Base-by-base conservation (phyloP, 257 asterid species). In the Fraxinus cuspidata region DNA sequence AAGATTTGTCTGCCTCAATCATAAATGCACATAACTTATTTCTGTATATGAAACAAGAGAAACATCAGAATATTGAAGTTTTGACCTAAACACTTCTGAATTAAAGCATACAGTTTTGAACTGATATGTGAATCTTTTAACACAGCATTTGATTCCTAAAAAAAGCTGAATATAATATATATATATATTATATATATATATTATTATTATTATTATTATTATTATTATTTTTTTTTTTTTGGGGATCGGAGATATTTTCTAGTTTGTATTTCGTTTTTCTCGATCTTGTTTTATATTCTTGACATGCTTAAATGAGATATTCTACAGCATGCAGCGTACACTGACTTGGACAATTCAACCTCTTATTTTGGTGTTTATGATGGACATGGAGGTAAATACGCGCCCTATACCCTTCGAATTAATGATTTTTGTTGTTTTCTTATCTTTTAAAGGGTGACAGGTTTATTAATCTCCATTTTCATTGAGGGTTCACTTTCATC, bases 321-420 rank as follows among this genome's bases (percentile, higher is more conserved):
- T 84, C 79, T 87, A 58, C 88, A 96, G 98, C 99, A 96, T 89
- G 98, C 99, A 85, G 92, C 96, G 66, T 85, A 80, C 86, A 85
- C 91, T 75, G 73, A 88, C 88, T 82, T 93, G 94, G 97, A 90
- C 83, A 86, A 79, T 74, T 84, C 92, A 66, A 88, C 97, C 35
- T 89, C 99, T 78, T 92, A 90, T 83, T 96, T 96, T 87, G 98
- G 96, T 83, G 99, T 96, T 81, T 96, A 93, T 88, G 99, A 96
- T 89, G 99, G 99, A 78, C 99, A 96, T 86, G 99, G 99, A 84
- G 99, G 99, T 93, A 89, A 89, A 47, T 28, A 74, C 86, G 71
- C 47, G 74, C 81, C 77, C 74, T 27, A 38, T 64, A 68, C 51
- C 77, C 72, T 58, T 76, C 65, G 72, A 78, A 49, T 74, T 63